Evolutionary conservation across 352 stramenopile genomes (phyloP).

Genomic region (Pythium plurisporium): DNA sequence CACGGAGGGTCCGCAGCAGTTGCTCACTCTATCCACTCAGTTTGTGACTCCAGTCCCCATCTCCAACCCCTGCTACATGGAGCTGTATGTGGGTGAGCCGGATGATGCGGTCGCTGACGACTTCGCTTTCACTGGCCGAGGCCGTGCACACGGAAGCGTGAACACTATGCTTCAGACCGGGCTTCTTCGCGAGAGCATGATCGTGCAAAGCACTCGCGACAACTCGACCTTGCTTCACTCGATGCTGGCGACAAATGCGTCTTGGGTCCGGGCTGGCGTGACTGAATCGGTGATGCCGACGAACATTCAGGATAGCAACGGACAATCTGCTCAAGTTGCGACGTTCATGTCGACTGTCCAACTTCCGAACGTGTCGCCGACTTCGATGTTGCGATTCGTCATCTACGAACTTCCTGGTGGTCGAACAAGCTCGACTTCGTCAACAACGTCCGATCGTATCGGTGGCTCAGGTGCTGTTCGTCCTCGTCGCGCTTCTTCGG

Average conservation of each 20-base stretch:
- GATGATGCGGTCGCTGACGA: slow-evolving; percentile 47
- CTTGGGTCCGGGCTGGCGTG: slow-evolving; percentile 68
- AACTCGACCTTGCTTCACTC: slow-evolving; percentile 24
- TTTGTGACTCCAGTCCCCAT: slow-evolving; percentile 56
- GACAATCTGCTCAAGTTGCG: slow-evolving; percentile 39
- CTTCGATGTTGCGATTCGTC: slow-evolving; percentile 72
- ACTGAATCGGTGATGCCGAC: slow-evolving; percentile 76
- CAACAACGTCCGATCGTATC: slow-evolving; percentile 9
- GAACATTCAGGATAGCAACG: slow-evolving; percentile 27
- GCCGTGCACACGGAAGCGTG: slow-evolving; percentile 59
- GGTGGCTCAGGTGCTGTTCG: background rate
- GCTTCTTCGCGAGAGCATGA: slow-evolving; percentile 59
- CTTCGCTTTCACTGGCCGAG: slow-evolving; percentile 46
- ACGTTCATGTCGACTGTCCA: slow-evolving; percentile 79
- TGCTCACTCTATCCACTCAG: slow-evolving; percentile 74
- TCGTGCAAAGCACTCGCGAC: slow-evolving; percentile 30
- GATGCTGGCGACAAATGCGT: slow-evolving; percentile 42
- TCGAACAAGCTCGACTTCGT: slow-evolving; percentile 24
- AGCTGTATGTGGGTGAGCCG: slow-evolving; percentile 64
- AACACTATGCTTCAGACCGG: slow-evolving; percentile 71
- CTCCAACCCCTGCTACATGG: slow-evolving; percentile 67
- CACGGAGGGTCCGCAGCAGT: slow-evolving; percentile 55
- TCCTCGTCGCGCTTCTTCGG: slow-evolving; percentile 21
- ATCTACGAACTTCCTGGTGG: slow-evolving; percentile 74
- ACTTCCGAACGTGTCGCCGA: slow-evolving; percentile 58